phyloP scores from a whole-genome alignment of 768 basidiomycete species.

The Sporobolomyces phaffii region DNA sequence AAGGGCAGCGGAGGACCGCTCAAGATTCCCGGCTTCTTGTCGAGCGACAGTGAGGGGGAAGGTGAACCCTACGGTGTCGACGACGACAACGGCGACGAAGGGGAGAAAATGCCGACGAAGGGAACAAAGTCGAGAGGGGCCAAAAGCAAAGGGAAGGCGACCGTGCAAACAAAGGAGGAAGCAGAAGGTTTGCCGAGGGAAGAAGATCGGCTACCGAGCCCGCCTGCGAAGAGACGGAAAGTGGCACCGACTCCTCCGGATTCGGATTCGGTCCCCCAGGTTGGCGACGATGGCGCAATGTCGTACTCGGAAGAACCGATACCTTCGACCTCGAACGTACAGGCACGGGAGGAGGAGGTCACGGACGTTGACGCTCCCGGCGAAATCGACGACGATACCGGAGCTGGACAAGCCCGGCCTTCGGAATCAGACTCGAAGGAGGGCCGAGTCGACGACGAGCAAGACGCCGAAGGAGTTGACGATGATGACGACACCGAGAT shows the following conservation, averaged over 20 bases:
- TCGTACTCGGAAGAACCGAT: no score
- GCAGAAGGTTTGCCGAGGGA: not conserved
- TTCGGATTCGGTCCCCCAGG: no score
- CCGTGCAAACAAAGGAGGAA: no score
- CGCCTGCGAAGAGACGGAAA: not conserved
- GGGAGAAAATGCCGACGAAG: not conserved
- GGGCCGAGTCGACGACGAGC: not conserved
- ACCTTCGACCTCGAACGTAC: no score
- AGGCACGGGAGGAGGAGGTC: not conserved
- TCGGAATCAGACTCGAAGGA: no score
- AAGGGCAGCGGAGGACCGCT: slow-evolving; percentile 7
- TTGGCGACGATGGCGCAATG: no score
- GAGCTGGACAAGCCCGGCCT: no score
- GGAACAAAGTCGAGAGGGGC: no score
- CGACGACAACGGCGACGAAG: not conserved
- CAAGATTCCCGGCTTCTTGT: not conserved
- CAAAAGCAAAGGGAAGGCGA: no score
- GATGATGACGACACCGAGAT: slow-evolving; percentile 7
- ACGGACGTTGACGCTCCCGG: not conserved
- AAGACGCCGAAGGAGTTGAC: slow-evolving; percentile 4
- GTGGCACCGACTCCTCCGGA: not conserved
- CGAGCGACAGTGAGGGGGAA: not conserved
- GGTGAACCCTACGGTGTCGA: not conserved
- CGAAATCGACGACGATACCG: not conserved
- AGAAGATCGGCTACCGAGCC: no score